These are phyloP conservation scores for Boletus hoseneyae DNA, from an alignment of 1,284 basidiomycete species.

Conservation along the genomic window DNA sequence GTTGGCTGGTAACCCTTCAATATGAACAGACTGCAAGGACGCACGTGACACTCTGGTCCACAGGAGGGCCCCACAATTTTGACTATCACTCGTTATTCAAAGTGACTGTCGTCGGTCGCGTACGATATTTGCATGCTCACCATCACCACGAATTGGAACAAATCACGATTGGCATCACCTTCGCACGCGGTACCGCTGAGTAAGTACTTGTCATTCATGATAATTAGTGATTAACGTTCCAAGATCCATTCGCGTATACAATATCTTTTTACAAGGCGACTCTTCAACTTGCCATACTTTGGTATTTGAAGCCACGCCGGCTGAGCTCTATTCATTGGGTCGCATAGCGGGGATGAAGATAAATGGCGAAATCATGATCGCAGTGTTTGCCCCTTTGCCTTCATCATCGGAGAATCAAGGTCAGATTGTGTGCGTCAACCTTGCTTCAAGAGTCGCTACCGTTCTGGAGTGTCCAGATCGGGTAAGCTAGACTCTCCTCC, in stretches of 20 bases:
- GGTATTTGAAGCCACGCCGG: slow-evolving; percentile 21
- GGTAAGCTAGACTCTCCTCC: slow-evolving; percentile 13
- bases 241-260: slow-evolving; percentile 24
- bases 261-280: slow-evolving; percentile 9
- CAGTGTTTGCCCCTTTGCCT: slow-evolving; percentile 6
- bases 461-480: slow-evolving; percentile 16
- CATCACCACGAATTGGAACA: slow-evolving; percentile 11
- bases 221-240: background rate
- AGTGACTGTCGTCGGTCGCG: slow-evolving; percentile 14
- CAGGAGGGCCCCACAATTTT: background rate
- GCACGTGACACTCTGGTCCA: slow-evolving; percentile 24
- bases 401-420: slow-evolving; percentile 6
- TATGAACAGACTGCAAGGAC: slow-evolving; percentile 16
- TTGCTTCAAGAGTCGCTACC: slow-evolving; percentile 11
- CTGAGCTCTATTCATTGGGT: slow-evolving; percentile 17
- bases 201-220: slow-evolving; percentile 4
- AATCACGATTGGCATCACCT: slow-evolving; percentile 19
- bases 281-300: slow-evolving; percentile 7
- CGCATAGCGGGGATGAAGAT: slow-evolving; percentile 20
- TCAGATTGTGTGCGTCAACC: slow-evolving; percentile 23
- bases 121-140: slow-evolving; percentile 22
- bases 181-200: slow-evolving; percentile 13
- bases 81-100: slow-evolving; percentile 10
- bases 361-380: slow-evolving; percentile 18
- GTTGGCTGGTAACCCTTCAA: slow-evolving; percentile 21